Evolutionary conservation across 495 filamentous ascomycete genomes (phyloP), one percentile per base, ranked within the genome.

Genomic region (Stereocaulon alpinum): DNA sequence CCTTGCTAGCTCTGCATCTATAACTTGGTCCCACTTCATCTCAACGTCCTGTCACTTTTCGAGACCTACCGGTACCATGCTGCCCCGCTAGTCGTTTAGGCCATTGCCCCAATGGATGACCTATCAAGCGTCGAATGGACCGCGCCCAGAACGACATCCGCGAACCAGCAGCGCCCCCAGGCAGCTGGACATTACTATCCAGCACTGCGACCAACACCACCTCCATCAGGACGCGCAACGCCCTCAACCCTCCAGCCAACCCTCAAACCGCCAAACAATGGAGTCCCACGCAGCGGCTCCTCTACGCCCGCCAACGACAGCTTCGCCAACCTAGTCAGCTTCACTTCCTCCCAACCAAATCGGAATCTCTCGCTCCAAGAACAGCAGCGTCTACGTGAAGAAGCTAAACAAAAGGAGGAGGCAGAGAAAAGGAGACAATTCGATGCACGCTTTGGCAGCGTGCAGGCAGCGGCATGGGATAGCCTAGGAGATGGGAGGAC

Each of bases 271-370:
- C 75, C 76, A 20, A 15, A 14, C 20, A 55, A 50, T 29, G 49
- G 14, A n/a, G 22, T 51, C 29, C 20, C 59, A 40, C 40, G 60
- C 37, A 76, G 82, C 1, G 82, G 84, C 63, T 65, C 80, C 5
- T 67, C 82, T 6, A 86, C 86, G 40, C 80, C 86, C 2, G 76
- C 79, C 6, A 79, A 79, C 55, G 92, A 96, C 69, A 94, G 87
- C 75, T 98, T 98, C 68, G 86, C 91, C 62, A 89, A 86, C 66
- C 76, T 98, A 20, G 85, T 96, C 22, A 86, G 82, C 45, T 88
- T 92, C 60, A 82, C 81, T 49, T 72, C 82, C 14, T 77, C 82
- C n/a, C 86, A 86, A 64, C 66, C 76, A 72, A 71, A 48, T n/a
- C 83, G 79, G 68, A 91, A 85, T 60, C 73, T 95, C 0, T 87